These are phyloP conservation scores for Starmerella bombicola DNA, from an alignment of 805 yeast genomes.

Conservation along the genomic window DNA sequence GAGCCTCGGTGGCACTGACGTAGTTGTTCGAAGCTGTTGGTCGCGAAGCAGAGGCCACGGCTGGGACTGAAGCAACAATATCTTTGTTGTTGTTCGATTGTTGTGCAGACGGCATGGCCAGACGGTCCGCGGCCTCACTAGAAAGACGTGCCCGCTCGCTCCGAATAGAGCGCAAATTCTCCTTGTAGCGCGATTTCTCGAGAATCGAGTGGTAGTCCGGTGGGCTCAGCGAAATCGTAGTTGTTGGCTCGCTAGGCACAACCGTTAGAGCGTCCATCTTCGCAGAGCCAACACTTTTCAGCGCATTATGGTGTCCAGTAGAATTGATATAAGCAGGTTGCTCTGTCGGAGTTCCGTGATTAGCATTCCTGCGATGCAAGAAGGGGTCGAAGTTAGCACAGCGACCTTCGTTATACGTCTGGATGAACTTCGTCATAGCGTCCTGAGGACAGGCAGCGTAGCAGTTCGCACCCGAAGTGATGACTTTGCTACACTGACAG, in stretches of 20 bases:
- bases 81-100: too few relatives aligned
- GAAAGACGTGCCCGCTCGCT: slow-evolving; percentile 12
- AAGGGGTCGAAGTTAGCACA: slow-evolving; percentile 19
- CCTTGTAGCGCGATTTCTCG: slow-evolving; percentile 12
- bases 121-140: background rate
- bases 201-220: slow-evolving; percentile 15
- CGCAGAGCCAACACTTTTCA: background rate
- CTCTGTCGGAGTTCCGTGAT: background rate
- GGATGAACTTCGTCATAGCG: slow-evolving; percentile 15
- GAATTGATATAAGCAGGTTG: background rate
- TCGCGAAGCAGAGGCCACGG: background rate
- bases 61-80: background rate
- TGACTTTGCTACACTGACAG: slow-evolving; percentile 19
- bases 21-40: background rate
- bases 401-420: slow-evolving; percentile 13
- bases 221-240: slow-evolving; percentile 15
- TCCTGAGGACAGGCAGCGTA: slow-evolving; percentile 20
- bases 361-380: slow-evolving; percentile 1
- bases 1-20: background rate
- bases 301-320: background rate
- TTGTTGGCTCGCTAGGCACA: slow-evolving; percentile 15
- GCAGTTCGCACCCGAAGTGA: slow-evolving; percentile 19
- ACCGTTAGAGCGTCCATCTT: slow-evolving; percentile 13
- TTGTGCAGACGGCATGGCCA: slow-evolving; percentile 3
- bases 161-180: slow-evolving; percentile 17